Evolutionary conservation across 2,329 filamentous ascomycete genomes (phyloP).

Genomic region (Botrytis elliptica): DNA sequence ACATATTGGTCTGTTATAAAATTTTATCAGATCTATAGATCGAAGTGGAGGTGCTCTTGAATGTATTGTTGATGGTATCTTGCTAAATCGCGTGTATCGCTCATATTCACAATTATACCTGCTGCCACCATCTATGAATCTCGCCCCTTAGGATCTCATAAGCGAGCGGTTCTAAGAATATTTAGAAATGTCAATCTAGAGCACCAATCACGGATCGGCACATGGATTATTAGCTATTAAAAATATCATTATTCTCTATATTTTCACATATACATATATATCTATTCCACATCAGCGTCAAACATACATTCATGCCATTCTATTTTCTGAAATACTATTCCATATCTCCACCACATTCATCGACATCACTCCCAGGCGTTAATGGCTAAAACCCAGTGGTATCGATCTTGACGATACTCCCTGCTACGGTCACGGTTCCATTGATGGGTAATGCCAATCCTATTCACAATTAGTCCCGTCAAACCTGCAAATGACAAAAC

Average conservation of each 20-base stretch:
- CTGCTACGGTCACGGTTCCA: constrained; percentile 9
- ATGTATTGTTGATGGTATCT: not conserved
- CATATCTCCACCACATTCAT: not conserved
- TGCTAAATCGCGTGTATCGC: not conserved
- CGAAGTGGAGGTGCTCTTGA: not conserved
- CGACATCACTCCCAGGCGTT: not conserved
- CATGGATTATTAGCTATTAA: not conserved
- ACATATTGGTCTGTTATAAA: accelerated
- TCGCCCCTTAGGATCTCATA: accelerated
- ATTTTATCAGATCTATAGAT: not conserved
- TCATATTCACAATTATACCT: not conserved
- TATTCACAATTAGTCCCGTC: not conserved
- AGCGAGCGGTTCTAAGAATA: not conserved
- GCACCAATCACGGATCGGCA: not conserved
- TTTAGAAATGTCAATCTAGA: accelerated
- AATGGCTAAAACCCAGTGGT: not conserved
- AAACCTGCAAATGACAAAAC: no score
- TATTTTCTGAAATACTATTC: not conserved
- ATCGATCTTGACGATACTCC: constrained; percentile 11
- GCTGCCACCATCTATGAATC: not conserved
- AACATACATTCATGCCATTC: not conserved
- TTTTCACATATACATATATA: not conserved
- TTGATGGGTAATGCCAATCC: constrained; percentile 14
- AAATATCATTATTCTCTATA: not conserved
- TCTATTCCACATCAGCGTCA: not conserved